Base-by-base conservation (phyloP, 2,329 filamentous ascomycete genomes). In the Pseudogymnoascus sp. region DNA sequence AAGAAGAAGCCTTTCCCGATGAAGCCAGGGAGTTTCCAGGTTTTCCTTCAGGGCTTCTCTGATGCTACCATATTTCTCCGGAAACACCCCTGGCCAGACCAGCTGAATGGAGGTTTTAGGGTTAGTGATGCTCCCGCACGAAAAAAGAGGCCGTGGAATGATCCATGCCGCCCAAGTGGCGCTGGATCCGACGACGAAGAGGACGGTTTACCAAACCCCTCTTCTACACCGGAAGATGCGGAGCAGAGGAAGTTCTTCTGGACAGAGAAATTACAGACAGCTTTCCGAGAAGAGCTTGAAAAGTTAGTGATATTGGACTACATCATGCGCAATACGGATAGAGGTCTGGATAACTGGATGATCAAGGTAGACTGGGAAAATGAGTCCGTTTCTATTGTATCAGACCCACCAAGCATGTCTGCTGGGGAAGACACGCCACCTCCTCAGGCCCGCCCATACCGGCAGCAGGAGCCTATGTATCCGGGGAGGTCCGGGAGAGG, bases 261-360 rank as follows among this genome's bases (percentile, higher is more conserved):
- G 95, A 96, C 91, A 0, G 90, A 96, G 61, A 78, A 82, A 5
- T 76, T 99, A 53, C 96, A 98, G 73, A 91, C 96, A 74, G 89
- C 91, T 0, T 96, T 99, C 73, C 82, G 95, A 38, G 95, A 99
- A 75, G 90, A 98, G 77, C 82, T 99, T 59, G 95, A 99, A 77
- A 98, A 97, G 76, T 81, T 99, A 6, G 96, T 99, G 22, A 96
- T 99, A 71, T 77, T 99, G 68, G 95, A 99, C 76, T 99, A 99
- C 74, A 96, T 99, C 67, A 99, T 99, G 95, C 86, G 95, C 64
- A 99, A 99, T 73, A 99, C 95, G 1, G 95, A 99, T 74, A 85
- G 95, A 76, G 95, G 95, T 1, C 80, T 97, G 63, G 95, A 99
- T 74, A 99, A 99, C 71, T 99, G 95, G 95, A 99, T 99, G 95